These are phyloP conservation scores for Urtica urens DNA, from an alignment of 306 rosid genomes.

Conservation along the genomic window DNA sequence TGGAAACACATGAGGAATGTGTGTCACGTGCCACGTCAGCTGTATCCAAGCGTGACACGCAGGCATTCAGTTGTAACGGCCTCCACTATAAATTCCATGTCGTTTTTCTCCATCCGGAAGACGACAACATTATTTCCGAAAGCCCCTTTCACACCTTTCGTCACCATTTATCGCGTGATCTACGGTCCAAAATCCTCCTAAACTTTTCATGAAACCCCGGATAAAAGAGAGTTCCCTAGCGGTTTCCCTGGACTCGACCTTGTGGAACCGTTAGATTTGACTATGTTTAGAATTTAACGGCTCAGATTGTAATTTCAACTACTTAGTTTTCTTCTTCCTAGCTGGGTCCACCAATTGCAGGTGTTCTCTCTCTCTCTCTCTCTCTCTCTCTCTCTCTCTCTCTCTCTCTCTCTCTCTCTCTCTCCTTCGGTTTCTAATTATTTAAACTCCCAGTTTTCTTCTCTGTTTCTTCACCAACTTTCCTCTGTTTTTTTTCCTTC, in stretches of 20 bases:
- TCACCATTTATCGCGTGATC: neutral
- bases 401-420: neutral
- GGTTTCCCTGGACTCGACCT: neutral
- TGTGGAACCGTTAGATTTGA: constrained; percentile 10
- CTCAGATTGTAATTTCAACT: constrained; percentile 3
- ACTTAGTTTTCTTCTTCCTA: neutral
- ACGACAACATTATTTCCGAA: neutral
- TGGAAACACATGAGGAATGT: neutral
- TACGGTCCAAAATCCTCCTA: neutral
- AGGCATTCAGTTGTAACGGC: constrained; percentile 17
- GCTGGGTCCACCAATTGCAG: constrained; percentile 29
- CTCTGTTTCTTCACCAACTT: constrained; percentile 7
- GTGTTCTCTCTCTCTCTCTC: neutral
- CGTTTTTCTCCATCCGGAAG: neutral
- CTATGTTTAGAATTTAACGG: constrained; percentile 8
- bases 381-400: neutral
- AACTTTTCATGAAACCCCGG: neutral
- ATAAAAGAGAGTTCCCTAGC: constrained; percentile 10
- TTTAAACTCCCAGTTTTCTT: constrained; percentile 12
- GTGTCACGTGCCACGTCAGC: constrained; percentile 13
- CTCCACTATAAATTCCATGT: neutral
- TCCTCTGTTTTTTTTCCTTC: constrained; percentile 3
- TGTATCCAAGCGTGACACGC: constrained; percentile 14
- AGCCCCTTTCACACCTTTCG: neutral
- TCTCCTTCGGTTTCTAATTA: neutral